Evolutionary conservation across 176 grass and related monocot species (phyloP).

Genomic region (Typha latifolia): DNA sequence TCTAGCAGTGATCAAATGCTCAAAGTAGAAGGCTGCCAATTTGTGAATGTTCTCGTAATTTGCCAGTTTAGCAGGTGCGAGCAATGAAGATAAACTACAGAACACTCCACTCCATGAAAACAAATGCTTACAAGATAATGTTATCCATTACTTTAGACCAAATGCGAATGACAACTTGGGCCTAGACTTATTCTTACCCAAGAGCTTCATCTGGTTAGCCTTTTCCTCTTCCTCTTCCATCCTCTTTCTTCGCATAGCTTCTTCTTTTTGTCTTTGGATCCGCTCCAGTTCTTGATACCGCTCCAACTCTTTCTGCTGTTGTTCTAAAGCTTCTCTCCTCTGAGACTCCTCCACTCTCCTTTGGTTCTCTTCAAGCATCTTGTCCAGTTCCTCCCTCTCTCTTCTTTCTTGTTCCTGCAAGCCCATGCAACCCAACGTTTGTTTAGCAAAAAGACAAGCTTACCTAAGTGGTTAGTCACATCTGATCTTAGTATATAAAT

Average conservation of each 20-base stretch:
- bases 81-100: background rate
- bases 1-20: too few relatives aligned
- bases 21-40: background rate
- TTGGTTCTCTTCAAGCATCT: slow-evolving; percentile 74
- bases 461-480: too few relatives aligned
- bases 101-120: background rate
- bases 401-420: slow-evolving; percentile 62
- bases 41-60: background rate
- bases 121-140: background rate
- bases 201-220: slow-evolving; percentile 85
- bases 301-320: slow-evolving; percentile 87
- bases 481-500: background rate
- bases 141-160: slow-evolving; percentile 56
- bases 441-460: slow-evolving; percentile 8
- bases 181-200: slow-evolving; percentile 90
- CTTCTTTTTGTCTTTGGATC: slow-evolving; percentile 85
- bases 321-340: slow-evolving; percentile 72
- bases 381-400: slow-evolving; percentile 71
- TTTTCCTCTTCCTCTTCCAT: slow-evolving; percentile 82
- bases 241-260: slow-evolving; percentile 68
- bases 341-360: slow-evolving; percentile 79
- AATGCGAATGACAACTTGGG: slow-evolving; percentile 78
- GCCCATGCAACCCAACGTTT: background rate
- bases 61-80: background rate
- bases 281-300: slow-evolving; percentile 81